Evolutionary conservation across 768 basidiomycete species (phyloP).

Genomic region (Mycena olivaceomarginata): DNA sequence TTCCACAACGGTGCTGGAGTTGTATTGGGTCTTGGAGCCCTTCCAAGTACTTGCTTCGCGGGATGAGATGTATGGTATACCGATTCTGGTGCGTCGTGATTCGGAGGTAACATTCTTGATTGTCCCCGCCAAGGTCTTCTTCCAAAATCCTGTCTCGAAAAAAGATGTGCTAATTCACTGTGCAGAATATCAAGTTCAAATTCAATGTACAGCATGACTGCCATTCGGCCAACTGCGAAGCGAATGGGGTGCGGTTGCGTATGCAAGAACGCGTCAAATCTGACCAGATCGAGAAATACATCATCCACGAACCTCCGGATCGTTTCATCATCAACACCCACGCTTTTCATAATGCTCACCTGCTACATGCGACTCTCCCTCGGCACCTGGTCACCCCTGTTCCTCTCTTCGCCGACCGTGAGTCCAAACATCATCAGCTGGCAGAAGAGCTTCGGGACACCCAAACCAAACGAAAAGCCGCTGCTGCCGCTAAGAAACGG

Average conservation of each 20-base stretch:
- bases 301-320: slow-evolving; percentile 34
- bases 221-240: slow-evolving; percentile 27
- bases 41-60: slow-evolving; percentile 2
- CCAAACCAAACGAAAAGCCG: background rate
- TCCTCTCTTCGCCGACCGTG: background rate
- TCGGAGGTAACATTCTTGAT: background rate
- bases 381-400: background rate
- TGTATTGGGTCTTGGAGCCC: background rate
- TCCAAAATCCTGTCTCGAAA: background rate
- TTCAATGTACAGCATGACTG: slow-evolving; percentile 51
- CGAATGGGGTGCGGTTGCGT: slow-evolving; percentile 11
- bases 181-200: slow-evolving; percentile 31
- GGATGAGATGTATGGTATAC: background rate
- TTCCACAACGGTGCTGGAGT: background rate
- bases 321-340: slow-evolving; percentile 47
- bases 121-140: background rate
- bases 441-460: background rate
- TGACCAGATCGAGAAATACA: background rate
- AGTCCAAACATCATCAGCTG: background rate
- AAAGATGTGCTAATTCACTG: background rate
- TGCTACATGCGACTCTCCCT: background rate
- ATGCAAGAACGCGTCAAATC: slow-evolving; percentile 44
- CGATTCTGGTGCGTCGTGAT: background rate
- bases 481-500: background rate
- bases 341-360: slow-evolving; percentile 27